Percentiles rank a stretch among this genome's conserved stretches.
Evolutionary conservation across 768 basidiomycete species (phyloP).

Genomic region (Boletus sensibilis): DNA sequence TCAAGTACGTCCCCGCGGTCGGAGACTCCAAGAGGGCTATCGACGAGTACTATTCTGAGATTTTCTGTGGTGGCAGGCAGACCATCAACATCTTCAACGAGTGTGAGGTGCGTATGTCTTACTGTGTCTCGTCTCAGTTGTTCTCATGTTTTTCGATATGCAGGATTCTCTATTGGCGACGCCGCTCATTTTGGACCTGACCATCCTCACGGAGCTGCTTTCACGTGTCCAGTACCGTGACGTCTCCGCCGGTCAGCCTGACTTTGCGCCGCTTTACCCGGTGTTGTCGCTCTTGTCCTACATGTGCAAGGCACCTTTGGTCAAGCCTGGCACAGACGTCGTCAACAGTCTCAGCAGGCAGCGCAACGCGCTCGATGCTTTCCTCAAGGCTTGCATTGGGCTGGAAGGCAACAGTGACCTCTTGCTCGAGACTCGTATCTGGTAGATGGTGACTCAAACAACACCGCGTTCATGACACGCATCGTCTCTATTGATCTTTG

Average conservation of each 20-base stretch:
- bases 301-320: conserved; percentile 98
- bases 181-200: conserved; percentile 90
- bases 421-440: conserved; percentile 82
- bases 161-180: conserved; percentile 95
- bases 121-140: rapidly evolving
- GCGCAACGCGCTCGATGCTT: conserved; percentile 88
- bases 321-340: conserved; percentile 90
- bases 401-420: conserved; percentile 82
- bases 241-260: conserved; percentile 40
- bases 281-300: conserved; percentile 91
- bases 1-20: conserved; percentile 95
- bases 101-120: conserved; percentile 68
- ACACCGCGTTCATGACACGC: neutral
- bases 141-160: neutral
- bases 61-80: conserved; percentile 92
- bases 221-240: conserved; percentile 90
- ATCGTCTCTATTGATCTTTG: neutral
- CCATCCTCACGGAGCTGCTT: conserved; percentile 91
- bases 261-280: conserved; percentile 84
- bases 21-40: conserved; percentile 99
- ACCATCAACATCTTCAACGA: conserved; percentile 98
- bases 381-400: conserved; percentile 93
- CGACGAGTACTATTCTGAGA: conserved; percentile 99
- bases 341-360: conserved; percentile 95
- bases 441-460: conserved; percentile 48